A percentile compares a stretch with the other conserved stretches of the same genome.
These are phyloP conservation scores for Coffea humblotiana DNA, from an alignment of 305 asterid species.

Conservation along the genomic window DNA sequence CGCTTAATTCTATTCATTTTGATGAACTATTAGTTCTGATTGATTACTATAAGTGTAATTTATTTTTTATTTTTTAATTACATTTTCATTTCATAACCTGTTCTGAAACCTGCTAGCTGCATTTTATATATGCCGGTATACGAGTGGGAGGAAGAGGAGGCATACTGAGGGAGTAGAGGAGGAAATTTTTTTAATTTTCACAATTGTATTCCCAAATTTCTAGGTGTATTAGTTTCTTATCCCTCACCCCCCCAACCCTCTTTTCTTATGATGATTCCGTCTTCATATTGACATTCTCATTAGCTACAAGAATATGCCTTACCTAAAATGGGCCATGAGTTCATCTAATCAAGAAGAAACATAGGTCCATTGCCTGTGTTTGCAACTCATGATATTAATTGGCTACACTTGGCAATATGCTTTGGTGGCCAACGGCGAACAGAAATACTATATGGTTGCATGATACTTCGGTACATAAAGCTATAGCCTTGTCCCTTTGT, in stretches of 20 bases:
- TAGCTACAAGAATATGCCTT: not conserved
- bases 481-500: not conserved
- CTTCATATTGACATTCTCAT: no score
- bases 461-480: not conserved
- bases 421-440: constrained; percentile 78
- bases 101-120: not conserved
- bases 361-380: constrained; percentile 1
- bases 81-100: not conserved
- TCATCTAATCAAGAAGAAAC: not conserved
- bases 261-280: no score
- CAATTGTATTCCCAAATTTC: not conserved
- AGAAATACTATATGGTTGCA: constrained; percentile 3
- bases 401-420: constrained; percentile 50
- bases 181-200: no score
- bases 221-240: no score
- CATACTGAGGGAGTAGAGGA: not conserved
- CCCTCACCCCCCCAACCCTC: no score
- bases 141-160: not conserved
- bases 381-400: constrained; percentile 24
- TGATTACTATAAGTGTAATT: not conserved
- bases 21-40: not conserved
- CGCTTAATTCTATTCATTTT: not conserved
- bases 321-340: not conserved
- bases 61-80: not conserved
- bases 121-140: not conserved